Evolutionary conservation across 306 rosid genomes (phyloP), one percentile per base, ranked within the genome.

Genomic region (Mimosa pudica): DNA sequence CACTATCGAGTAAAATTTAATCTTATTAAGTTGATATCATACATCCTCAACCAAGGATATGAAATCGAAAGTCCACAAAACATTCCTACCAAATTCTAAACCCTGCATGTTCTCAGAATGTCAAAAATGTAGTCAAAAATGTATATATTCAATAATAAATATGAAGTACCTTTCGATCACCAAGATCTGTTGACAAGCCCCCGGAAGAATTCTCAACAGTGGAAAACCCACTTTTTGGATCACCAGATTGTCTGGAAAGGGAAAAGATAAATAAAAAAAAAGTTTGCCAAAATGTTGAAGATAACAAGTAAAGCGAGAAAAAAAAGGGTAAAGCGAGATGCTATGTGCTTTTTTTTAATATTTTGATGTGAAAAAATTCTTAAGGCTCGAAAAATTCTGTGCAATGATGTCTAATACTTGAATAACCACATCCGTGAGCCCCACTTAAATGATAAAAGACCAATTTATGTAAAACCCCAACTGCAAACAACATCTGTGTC

Each of bases 151-250:
- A 18, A 52, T 4, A n/a, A 62, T 36, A 52, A 42, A 12, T 64
- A 65, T 79, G 30, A 81, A 85, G 78, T 78, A 92, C 98, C 93
- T 92, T 95, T 62, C 91, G 90, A 86, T 95, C 98, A 74, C 98
- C 98, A 77, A 95, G 98, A 98, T 92, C 90, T 47, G 98, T 97
- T n/a, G 98, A 92, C 96, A 92, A 88, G 82, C 96, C 96, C 69
- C 98, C 98, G 6, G 94, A 96, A 75, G 90, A 82, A 82, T 91
- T 92, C 88, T 95, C 98, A 41, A 92, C 98, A 5, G 98, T 92
- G 69, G 98, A 98, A 85, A 92, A 95, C 86, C 98, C 96, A 80
- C 97, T 92, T 84, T 91, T 87, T 2, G 96, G 98, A 81, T 95
- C 98, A 74, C 98, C 91, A 24, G 98, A 89, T 90, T 95, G 98